A percentile compares a stretch with the other conserved stretches of the same genome.
Evolutionary conservation across 2,329 filamentous ascomycete genomes (phyloP).

Genomic region (Akanthomyces uredinophilus): DNA sequence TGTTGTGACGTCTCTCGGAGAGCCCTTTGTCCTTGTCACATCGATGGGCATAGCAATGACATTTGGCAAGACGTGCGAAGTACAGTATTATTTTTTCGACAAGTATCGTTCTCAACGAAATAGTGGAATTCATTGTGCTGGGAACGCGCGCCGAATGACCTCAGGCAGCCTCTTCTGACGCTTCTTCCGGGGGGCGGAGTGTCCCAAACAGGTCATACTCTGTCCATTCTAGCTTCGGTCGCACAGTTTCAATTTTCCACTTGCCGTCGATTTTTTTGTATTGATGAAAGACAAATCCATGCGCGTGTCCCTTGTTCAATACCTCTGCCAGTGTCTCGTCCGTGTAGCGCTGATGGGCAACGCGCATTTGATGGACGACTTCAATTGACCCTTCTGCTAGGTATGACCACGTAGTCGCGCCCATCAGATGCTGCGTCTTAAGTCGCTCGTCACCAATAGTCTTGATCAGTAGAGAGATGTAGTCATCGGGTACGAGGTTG

Average conservation of each 20-base stretch:
- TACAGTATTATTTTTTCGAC: too few species aligned
- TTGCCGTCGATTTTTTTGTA: constrained; percentile 54
- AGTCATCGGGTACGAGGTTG: constrained; percentile 14
- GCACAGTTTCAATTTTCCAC: constrained; percentile 57
- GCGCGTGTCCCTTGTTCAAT: constrained; percentile 54
- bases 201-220: constrained; percentile 42
- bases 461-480: constrained; percentile 27
- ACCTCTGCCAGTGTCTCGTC: constrained; percentile 43
- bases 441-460: constrained; percentile 53
- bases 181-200: not conserved
- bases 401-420: constrained; percentile 52
- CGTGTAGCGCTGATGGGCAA: constrained; percentile 57
- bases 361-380: constrained; percentile 57
- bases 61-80: too few species aligned
- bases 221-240: constrained; percentile 50
- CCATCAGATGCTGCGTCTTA: constrained; percentile 62
- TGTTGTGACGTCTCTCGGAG: too few species aligned
- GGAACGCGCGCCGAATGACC: not conserved
- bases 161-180: not conserved
- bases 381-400: constrained; percentile 53
- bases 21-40: too few species aligned
- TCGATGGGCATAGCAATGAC: too few species aligned
- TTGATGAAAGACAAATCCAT: constrained; percentile 53
- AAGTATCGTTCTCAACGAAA: too few species aligned
- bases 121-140: too few species aligned